Evolutionary conservation across 1,139 yeast genomes (phyloP).

Genomic region (Candida gigantensis): DNA sequence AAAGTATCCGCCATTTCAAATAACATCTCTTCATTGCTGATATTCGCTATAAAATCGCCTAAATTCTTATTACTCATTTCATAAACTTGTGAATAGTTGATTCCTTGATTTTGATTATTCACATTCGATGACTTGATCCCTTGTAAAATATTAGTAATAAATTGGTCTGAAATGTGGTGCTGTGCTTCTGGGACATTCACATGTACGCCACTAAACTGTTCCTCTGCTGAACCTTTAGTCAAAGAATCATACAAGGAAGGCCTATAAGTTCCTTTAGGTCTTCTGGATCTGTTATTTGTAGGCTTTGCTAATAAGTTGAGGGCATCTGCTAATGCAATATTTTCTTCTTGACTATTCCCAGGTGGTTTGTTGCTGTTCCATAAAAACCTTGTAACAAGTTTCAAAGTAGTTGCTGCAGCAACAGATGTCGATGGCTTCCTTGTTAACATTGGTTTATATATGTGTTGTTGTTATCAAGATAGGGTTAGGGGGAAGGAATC

Average conservation of each 20-base stretch:
- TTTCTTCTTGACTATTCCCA: constrained; percentile 15
- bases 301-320: constrained; percentile 31
- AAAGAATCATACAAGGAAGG: constrained; percentile 40
- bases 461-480: too few species aligned
- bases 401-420: constrained; percentile 7
- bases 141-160: constrained; percentile 22
- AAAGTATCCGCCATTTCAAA: constrained; percentile 30
- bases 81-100: constrained; percentile 14
- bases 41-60: constrained; percentile 21
- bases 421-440: constrained; percentile 1
- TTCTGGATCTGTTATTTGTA: constrained; percentile 8
- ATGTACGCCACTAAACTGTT: constrained; percentile 21
- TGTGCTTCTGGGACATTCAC: constrained; percentile 1
- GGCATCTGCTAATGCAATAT: constrained; percentile 38
- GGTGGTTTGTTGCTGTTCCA: constrained; percentile 9
- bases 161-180: constrained; percentile 15
- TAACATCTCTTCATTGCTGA: constrained; percentile 26
- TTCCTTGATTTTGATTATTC: constrained; percentile 10
- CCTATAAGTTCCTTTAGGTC: constrained; percentile 20
- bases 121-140: constrained; percentile 21
- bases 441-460: constrained; percentile 1
- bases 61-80: constrained; percentile 23
- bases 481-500: too few species aligned
- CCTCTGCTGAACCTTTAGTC: constrained; percentile 34
- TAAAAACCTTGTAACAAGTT: constrained; percentile 9